Conservation (phyloP, 164 flowering plant genomes). For the Aristolochia contorta region DNA sequence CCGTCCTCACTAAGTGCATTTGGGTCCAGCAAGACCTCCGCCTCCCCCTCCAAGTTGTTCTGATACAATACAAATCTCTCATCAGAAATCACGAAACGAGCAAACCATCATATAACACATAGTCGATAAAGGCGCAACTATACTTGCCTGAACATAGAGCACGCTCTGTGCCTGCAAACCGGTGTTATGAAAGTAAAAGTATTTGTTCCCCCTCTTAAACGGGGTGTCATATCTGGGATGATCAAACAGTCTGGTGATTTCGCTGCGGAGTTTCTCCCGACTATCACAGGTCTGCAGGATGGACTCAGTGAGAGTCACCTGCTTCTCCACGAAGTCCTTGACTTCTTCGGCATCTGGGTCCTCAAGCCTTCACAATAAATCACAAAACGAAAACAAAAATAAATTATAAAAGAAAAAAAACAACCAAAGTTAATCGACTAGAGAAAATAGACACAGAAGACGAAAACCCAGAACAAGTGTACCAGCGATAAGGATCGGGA, state of each 20-base stretch:
- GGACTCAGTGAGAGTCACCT: constrained; percentile 57
- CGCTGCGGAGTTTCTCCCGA: constrained; percentile 56
- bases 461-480: not conserved
- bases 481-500: constrained; percentile 6
- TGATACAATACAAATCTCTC: constrained; percentile 11
- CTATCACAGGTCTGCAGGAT: constrained; percentile 57
- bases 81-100: not conserved
- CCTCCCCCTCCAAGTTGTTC: constrained; percentile 75
- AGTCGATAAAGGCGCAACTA: not conserved
- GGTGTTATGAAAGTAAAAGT: constrained; percentile 86
- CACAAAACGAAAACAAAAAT: not conserved
- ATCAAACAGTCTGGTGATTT: constrained; percentile 61
- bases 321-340: constrained; percentile 84
- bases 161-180: constrained; percentile 93
- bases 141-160: constrained; percentile 76
- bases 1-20: constrained; percentile 93
- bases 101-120: not conserved
- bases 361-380: constrained; percentile 54
- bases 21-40: constrained; percentile 92
- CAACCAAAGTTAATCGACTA: not conserved
- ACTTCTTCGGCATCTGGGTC: constrained; percentile 88
- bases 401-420: not conserved
- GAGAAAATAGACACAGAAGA: not conserved
- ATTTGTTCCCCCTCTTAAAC: constrained; percentile 58
- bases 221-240: constrained; percentile 76